A percentile compares a stretch with the other conserved stretches of the same genome.
These are phyloP conservation scores for Balamuthia mandrillaris DNA, from an alignment of 208 protist genomes.

Conservation along the genomic window DNA sequence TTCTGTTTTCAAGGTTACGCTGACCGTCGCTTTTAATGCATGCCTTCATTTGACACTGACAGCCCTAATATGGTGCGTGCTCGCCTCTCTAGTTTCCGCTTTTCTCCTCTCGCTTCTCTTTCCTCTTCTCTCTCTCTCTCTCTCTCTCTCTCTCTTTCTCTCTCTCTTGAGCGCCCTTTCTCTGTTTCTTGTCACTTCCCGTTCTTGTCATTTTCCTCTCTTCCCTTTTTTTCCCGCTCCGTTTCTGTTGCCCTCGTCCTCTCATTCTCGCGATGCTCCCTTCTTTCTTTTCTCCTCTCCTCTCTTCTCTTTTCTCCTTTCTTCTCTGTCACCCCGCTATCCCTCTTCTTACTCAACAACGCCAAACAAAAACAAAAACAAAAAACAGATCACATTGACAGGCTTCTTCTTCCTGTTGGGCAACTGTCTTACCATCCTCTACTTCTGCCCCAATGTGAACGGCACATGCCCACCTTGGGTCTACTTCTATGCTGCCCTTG, in stretches of 20 bases:
- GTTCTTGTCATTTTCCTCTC: too few relatives aligned
- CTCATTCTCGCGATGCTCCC: background rate
- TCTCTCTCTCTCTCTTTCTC: background rate
- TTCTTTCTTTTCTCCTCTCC: background rate
- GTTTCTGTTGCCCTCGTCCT: background rate
- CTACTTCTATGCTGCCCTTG: conserved; percentile 73
- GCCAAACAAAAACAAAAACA: background rate
- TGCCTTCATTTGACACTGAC: background rate
- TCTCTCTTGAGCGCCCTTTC: too few relatives aligned
- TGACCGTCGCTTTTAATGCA: background rate
- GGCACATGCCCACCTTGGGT: conserved; percentile 76
- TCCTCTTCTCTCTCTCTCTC: background rate
- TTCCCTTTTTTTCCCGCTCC: background rate
- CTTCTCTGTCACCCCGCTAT: background rate
- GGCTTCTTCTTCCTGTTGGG: conserved; percentile 74
- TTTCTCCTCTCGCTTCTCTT: too few relatives aligned
- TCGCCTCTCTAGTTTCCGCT: background rate
- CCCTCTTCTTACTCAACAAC: background rate
- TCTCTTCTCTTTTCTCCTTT: background rate
- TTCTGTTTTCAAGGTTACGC: too few relatives aligned
- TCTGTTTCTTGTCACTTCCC: too few relatives aligned
- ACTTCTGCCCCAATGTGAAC: conserved; percentile 52
- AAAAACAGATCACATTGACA: conserved; percentile 72
- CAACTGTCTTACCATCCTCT: conserved; percentile 69
- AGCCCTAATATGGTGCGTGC: conserved; percentile 19